Evolutionary conservation across 2,329 filamentous ascomycete species (phyloP), one percentile per base, ranked within the genome.

Genomic region (Colletotrichum sojae): DNA sequence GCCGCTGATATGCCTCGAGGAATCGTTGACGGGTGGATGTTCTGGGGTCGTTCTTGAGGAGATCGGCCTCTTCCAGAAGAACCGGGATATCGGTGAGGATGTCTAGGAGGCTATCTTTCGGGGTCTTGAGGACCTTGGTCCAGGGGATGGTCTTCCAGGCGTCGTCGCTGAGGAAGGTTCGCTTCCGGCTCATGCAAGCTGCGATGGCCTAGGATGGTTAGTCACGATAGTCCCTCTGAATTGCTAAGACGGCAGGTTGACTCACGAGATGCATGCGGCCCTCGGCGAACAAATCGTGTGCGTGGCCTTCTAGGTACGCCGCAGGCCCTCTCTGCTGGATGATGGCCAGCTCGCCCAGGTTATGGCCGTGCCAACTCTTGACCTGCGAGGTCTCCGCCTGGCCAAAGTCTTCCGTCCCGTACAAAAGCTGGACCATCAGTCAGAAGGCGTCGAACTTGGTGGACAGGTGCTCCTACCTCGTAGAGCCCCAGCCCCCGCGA

Each of bases 61-160:
- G 22, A 54, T 80, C 77, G 2, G 75, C 59, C 22, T 74, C 70
- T 43, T 76, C 72, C 9, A 77, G 69, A 9, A 77, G 67, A 9
- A 65, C 72, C 1, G 74, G 74, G 0, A 76, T 69, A 6, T 78
- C 76, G 10, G 75, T 74, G 8, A 79, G 55, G 16, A 78, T 71
- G 46, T 79, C 78, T 4, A 75, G 70, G 15, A 79, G 69, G 22
- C 75, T 72, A 56, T 80, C 77, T 31, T 75, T 75, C 27, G 69
- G 57, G 5, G 75, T 68, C 51, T 77, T 79, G 2, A 75, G 73
- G 5, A 72, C 71, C 10, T 70, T 58, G 18, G 73, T 63, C 76
- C 76, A 80, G 1, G 76, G 78, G 27, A 78, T 58, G 10, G 68
- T 77, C 49, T 76, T 76, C 78, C 78, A 80, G 51, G 75, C 74